Base-by-base conservation (phyloP, 2,329 filamentous ascomycete species). In the Tolypocladium tundrense region DNA sequence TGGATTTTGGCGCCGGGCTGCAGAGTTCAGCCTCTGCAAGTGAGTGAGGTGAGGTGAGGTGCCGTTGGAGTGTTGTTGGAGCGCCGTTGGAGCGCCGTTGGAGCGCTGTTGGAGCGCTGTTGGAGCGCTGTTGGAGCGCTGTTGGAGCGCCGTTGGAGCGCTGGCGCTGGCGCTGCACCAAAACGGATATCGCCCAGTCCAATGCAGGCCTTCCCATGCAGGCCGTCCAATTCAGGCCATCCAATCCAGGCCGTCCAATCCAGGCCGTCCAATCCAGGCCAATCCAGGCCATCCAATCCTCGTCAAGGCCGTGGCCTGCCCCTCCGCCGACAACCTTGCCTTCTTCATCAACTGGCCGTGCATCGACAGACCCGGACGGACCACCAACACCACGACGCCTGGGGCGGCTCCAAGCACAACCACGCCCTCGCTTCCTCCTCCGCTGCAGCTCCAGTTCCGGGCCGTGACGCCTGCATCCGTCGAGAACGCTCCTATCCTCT, bases 271-370 rank as follows among this genome's bases (percentile, higher is more conserved):
- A 24, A 24, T 24, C 21, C 21, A 24, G 21, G 21, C 21, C 21
- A 24, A 24, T 24, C 21, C 21, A 24, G 21, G 27, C 35, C 27
- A 16, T 16, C 39, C 53, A 51, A 51, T 51, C 31, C 48, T 51
- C 48, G 31, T 42, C 53, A n/a, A 40, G 39, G 24, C 52, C 35
- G n/a, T 40, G 14, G 39, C 53, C 53, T 54, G 48, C 48, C 48
- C 48, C 48, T 51, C 48, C 48, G 21, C 48, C 31, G 8, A 10
- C 48, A n/a, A 51, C 48, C 48, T 51, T 51, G 31, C 31, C 45
- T 51, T 37, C 48, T 51, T 51, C 48, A 51, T 51, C 48, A 37
- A 51, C 48, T 13, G 54, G 42, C 54, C 54, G 54, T 56, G 54
- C 54, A 37, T 45, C 42, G 31, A 8, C 33, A 50, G 21, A 57